Conservation (phyloP, 805 yeast genomes). For the Kuraishia capsulata region DNA sequence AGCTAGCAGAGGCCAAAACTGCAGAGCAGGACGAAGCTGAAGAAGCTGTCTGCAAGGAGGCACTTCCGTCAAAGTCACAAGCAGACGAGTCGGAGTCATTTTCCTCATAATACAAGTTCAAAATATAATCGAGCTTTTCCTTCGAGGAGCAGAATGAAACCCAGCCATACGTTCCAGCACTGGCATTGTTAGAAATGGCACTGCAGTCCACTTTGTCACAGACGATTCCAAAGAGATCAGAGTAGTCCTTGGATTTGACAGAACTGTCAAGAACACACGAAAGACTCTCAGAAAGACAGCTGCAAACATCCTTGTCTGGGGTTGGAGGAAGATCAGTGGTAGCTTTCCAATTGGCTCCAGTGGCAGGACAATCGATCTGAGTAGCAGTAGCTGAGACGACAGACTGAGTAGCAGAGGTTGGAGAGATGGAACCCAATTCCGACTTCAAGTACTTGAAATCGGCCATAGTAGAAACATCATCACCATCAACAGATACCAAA, state of each 20-base stretch:
- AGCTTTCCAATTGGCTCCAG: conserved; percentile 56
- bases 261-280: conserved; percentile 48
- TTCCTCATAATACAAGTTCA: conserved; percentile 53
- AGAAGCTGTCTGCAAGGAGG: conserved; percentile 35
- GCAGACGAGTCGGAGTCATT: conserved; percentile 38
- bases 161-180: conserved; percentile 62
- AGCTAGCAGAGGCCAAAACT: conserved; percentile 34
- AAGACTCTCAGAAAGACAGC: conserved; percentile 45
- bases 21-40: conserved; percentile 42
- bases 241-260: conserved; percentile 47
- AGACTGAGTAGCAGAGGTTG: conserved; percentile 30
- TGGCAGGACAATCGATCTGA: conserved; percentile 36
- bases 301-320: conserved; percentile 58
- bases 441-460: conserved; percentile 53
- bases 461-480: conserved; percentile 45
- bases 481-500: conserved; percentile 47
- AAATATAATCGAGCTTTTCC: conserved; percentile 57
- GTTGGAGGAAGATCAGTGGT: conserved; percentile 66
- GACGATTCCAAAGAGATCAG: conserved; percentile 44
- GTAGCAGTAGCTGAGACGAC: conserved; percentile 26
- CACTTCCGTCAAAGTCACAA: conserved; percentile 68
- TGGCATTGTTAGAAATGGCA: conserved; percentile 54
- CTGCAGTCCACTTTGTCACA: conserved; percentile 55
- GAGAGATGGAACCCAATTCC: conserved; percentile 43
- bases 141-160: conserved; percentile 63